Conservation (phyloP, 1,284 basidiomycete species). For the Prillingera fragicola region DNA sequence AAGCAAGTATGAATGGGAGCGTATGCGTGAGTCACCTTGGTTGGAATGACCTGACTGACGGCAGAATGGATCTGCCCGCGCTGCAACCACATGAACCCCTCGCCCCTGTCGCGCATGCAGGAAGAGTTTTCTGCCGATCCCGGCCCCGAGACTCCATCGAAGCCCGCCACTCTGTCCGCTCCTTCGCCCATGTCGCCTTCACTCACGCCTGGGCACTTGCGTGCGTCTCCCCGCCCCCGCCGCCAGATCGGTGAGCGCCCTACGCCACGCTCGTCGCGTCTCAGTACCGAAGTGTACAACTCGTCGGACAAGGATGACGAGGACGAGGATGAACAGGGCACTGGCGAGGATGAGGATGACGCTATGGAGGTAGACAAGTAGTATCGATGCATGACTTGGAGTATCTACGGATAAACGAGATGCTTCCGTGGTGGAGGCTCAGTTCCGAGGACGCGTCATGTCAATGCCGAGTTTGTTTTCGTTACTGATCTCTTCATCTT, state of each 20-base stretch:
- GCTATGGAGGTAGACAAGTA: conserved; percentile 37
- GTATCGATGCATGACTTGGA: not conserved
- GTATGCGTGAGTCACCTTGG: conserved; percentile 65
- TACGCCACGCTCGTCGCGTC: conserved; percentile 31
- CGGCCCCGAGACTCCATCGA: conserved; percentile 11
- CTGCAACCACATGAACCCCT: conserved; percentile 44
- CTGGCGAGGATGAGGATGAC: conserved; percentile 13
- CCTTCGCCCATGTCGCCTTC: not conserved
- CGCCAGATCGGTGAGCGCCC: conserved; percentile 19
- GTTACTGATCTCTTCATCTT: no score
- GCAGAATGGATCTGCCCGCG: conserved; percentile 47
- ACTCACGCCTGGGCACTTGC: conserved; percentile 2
- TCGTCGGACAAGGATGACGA: conserved; percentile 25
- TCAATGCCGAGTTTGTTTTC: not conserved
- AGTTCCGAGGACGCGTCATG: no score
- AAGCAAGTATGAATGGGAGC: conserved; percentile 74
- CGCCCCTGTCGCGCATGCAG: conserved; percentile 30
- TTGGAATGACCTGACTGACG: not conserved
- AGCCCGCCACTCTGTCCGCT: conserved; percentile 5
- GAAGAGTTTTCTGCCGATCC: not conserved
- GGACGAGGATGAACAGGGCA: conserved; percentile 17
- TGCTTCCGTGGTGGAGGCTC: no score
- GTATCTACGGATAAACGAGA: no score
- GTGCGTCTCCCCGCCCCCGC: conserved; percentile 23
- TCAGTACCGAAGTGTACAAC: conserved; percentile 40